Evolutionary conservation across 306 rosid genomes (phyloP).

Genomic region (Spatholobus suberectus): DNA sequence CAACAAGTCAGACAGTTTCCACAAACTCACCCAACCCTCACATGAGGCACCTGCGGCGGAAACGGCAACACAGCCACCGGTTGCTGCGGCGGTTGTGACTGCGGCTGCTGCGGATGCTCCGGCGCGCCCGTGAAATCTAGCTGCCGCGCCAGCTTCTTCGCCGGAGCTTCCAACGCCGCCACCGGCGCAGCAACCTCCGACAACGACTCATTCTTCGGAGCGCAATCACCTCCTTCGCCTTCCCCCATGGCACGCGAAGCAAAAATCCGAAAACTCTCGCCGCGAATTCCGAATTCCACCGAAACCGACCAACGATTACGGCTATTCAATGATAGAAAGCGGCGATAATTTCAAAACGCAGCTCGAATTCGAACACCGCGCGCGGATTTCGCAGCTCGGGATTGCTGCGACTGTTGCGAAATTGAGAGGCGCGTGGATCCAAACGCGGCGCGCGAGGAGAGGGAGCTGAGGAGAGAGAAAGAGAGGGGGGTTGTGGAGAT

Average conservation of each 20-base stretch:
- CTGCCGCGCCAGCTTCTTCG: constrained; percentile 94
- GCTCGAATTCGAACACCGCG: constrained; percentile 49
- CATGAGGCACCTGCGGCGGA: constrained; percentile 56
- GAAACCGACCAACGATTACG: constrained; percentile 41
- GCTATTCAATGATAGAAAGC: constrained; percentile 20
- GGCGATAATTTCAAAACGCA: constrained; percentile 20
- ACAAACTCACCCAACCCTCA: constrained; percentile 75
- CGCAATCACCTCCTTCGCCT: constrained; percentile 69
- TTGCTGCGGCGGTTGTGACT: constrained; percentile 36
- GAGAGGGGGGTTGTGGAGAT: background rate
- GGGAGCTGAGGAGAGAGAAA: background rate
- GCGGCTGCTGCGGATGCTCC: constrained; percentile 53
- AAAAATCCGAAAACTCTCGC: constrained; percentile 8
- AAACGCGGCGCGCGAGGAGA: background rate
- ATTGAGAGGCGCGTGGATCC: constrained; percentile 48
- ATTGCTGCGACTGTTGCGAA: constrained; percentile 15
- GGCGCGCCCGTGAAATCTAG: constrained; percentile 81
- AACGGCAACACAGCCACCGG: constrained; percentile 45
- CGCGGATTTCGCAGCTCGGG: constrained; percentile 52
- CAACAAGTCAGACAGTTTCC: constrained; percentile 13
- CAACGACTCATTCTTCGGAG: constrained; percentile 56
- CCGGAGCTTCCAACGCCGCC: constrained; percentile 65
- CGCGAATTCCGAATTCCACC: constrained; percentile 43
- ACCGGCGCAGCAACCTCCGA: constrained; percentile 45
- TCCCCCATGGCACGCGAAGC: constrained; percentile 74